Base-by-base conservation (phyloP, 2,329 filamentous ascomycete genomes). In the Chaetomiaceae sp. region DNA sequence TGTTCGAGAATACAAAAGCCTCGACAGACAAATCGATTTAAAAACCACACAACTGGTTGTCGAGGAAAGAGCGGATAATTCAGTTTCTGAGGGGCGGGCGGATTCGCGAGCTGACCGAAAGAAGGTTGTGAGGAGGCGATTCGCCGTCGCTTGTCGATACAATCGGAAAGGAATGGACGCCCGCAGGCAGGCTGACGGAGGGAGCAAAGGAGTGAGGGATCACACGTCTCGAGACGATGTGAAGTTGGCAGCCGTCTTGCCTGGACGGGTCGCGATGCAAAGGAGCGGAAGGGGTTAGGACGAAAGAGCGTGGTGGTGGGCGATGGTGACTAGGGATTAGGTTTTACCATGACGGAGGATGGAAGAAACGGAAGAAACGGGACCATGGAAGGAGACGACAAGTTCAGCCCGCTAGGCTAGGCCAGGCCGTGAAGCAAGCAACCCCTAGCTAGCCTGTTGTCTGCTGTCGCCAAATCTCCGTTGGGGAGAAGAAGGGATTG, bases 181-280 rank as follows among this genome's bases (percentile, higher is more conserved):
- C 76, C 66, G 74, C 72, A 73, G 70, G 72, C 72, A 73, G 70
- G 72, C 73, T 75, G 73, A 72, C 72, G 50, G 56, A 44, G 48
- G 22, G 36, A 6, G 20, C 6, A 49, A 56, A 54, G 49, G 51
- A 57, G 49, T 36, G 52, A 50, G 37, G 45, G 47, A 46, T 52
- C 54, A 56, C 56, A 49, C 49, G 55, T 53, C 55, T 53, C 42
- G 20, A 43, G 51, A 57, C 51, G 39, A 51, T 51, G 55, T 50
- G 53, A 55, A 46, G 54, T 54, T 56, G 54, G 52, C 20, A 36
- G 43, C 49, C 54, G 55, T 56, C 50, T 52, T 49, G 50, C 51
- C 47, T 51, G 47, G 45, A n/a, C 12, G 44, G 38, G 47, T 45
- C 45, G 52, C 32, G 41, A 6, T 48, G 48, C 45, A 47, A 49